Percentiles rank a stretch among this genome's conserved stretches.
phyloP scores from a whole-genome alignment of 768 basidiomycete genomes.

The Kwoniella heveanensis region DNA sequence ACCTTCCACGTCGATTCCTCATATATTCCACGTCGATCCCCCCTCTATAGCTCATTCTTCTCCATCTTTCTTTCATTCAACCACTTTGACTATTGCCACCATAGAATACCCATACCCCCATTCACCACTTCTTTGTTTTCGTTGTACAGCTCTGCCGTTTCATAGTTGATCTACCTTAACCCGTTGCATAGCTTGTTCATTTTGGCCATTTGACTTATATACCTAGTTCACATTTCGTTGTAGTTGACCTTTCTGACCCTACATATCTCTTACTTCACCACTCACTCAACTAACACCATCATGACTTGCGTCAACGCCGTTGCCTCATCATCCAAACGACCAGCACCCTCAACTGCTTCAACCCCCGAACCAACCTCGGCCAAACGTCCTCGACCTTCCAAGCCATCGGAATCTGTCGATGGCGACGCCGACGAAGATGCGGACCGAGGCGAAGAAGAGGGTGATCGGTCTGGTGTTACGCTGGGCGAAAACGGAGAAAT shows the following conservation, averaged over 20 bases:
- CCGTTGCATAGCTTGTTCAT: no score
- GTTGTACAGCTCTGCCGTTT: slow-evolving; percentile 22
- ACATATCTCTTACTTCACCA: slow-evolving; percentile 2
- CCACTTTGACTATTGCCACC: background rate
- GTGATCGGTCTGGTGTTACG: background rate
- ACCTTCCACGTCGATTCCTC: slow-evolving; percentile 15
- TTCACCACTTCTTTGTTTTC: slow-evolving; percentile 7
- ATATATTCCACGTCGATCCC: slow-evolving; percentile 24
- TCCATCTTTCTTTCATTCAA: slow-evolving; percentile 8
- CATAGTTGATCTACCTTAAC: slow-evolving; percentile 1
- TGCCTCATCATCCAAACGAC: slow-evolving; percentile 34
- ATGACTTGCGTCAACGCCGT: slow-evolving; percentile 17
- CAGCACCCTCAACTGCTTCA: slow-evolving; percentile 19
- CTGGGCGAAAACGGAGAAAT: slow-evolving; percentile 19
- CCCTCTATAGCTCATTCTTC: slow-evolving; percentile 4
- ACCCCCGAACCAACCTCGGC: slow-evolving; percentile 5
- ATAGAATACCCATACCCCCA: slow-evolving; percentile 1
- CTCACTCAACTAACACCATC: background rate
- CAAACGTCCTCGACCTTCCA: slow-evolving; percentile 30
- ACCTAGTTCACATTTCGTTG: slow-evolving; percentile 7
- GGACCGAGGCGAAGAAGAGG: slow-evolving; percentile 19
- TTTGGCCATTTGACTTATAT: no score
- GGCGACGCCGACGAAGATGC: slow-evolving; percentile 22
- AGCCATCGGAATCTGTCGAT: slow-evolving; percentile 10
- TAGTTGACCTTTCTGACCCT: background rate